These are phyloP conservation scores for Trametes versicolor DNA, from an alignment of 1,284 basidiomycete genomes.

Conservation along the genomic window DNA sequence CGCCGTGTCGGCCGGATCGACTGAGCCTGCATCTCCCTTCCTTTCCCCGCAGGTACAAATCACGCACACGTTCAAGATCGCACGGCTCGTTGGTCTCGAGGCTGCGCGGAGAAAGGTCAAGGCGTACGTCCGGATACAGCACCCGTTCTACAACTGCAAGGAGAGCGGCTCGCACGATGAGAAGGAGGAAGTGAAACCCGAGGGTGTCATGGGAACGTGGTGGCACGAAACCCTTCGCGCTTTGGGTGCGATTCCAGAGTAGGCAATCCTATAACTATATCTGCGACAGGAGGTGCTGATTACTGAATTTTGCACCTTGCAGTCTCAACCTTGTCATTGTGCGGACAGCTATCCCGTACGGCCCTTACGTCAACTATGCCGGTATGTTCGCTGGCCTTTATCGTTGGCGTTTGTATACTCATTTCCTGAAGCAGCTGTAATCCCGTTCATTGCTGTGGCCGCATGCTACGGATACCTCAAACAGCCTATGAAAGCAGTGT, in stretches of 20 bases:
- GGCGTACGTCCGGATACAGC: conserved; percentile 84
- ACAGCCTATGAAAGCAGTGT: conserved; percentile 88
- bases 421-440: conserved; percentile 45
- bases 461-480: conserved; percentile 86
- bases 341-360: conserved; percentile 76
- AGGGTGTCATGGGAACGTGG: conserved; percentile 82
- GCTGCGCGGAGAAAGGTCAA: conserved; percentile 72
- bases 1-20: conserved; percentile 14
- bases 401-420: conserved; percentile 6
- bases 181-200: conserved; percentile 80
- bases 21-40: not conserved
- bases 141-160: conserved; percentile 84
- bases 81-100: conserved; percentile 75
- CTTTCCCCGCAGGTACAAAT: conserved; percentile 70
- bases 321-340: conserved; percentile 87
- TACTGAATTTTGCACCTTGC: conserved; percentile 16
- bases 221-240: conserved; percentile 90
- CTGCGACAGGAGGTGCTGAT: not conserved
- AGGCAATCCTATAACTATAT: conserved; percentile 53
- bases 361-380: conserved; percentile 78
- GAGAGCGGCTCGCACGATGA: conserved; percentile 75
- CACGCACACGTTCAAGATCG: conserved; percentile 78
- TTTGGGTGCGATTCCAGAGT: conserved; percentile 71
- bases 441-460: conserved; percentile 72
- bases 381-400: conserved; percentile 32